phyloP scores from a whole-genome alignment of 495 filamentous ascomycete species.

The Aspergillus sparsus region DNA sequence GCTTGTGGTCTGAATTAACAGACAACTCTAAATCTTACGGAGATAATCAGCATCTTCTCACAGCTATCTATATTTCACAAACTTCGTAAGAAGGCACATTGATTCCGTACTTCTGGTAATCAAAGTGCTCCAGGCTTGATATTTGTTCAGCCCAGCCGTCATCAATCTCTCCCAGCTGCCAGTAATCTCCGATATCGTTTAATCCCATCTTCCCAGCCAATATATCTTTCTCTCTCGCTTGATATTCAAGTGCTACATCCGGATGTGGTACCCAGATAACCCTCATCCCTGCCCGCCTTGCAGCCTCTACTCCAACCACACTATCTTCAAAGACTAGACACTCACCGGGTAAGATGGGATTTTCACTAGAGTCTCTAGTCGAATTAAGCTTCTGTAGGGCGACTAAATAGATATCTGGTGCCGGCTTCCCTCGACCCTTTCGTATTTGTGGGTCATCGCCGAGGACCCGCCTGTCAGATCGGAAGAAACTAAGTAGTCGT shows the following conservation, averaged over 20 bases:
- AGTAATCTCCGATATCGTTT: constrained; percentile 24
- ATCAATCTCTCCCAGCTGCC: constrained; percentile 31
- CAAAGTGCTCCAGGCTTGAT: constrained; percentile 33
- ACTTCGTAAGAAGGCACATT: background rate
- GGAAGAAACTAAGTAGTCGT: constrained; percentile 22
- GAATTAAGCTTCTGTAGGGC: constrained; percentile 38
- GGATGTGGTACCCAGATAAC: constrained; percentile 46
- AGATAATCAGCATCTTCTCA: no score
- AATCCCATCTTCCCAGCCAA: constrained; percentile 33
- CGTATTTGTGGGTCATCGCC: constrained; percentile 37
- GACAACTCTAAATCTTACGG: no score
- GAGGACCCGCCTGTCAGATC: constrained; percentile 25
- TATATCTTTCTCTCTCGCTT: constrained; percentile 31
- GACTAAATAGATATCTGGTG: constrained; percentile 42
- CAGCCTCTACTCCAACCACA: constrained; percentile 45
- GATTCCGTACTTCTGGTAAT: constrained; percentile 29
- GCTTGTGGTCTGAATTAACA: no score
- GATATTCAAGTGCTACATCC: constrained; percentile 31
- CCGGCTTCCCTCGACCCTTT: constrained; percentile 36
- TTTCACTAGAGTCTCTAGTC: constrained; percentile 9
- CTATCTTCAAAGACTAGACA: constrained; percentile 51
- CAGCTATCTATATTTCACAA: no score
- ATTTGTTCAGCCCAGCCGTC: constrained; percentile 42
- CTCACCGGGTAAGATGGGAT: constrained; percentile 30
- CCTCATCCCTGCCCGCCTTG: constrained; percentile 46